These are phyloP conservation scores for Botrytis medusae DNA, from an alignment of 2,329 filamentous ascomycete species.

Conservation along the genomic window DNA sequence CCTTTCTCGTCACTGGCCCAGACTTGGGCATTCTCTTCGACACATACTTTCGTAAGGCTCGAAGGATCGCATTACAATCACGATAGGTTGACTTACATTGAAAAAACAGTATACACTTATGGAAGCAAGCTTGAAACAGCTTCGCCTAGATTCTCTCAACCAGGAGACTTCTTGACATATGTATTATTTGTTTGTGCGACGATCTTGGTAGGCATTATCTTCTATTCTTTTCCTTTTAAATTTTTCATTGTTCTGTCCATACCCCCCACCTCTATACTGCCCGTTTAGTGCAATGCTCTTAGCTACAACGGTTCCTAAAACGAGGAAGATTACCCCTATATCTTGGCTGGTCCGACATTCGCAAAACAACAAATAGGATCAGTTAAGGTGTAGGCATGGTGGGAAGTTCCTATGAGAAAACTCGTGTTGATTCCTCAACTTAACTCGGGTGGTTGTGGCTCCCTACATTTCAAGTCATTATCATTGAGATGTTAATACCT, in stretches of 20 bases:
- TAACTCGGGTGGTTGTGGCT: slow-evolving; percentile 41
- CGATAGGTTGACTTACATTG: slow-evolving; percentile 24
- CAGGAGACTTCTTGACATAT: slow-evolving; percentile 68
- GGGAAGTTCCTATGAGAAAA: slow-evolving; percentile 54
- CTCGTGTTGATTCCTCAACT: slow-evolving; percentile 44
- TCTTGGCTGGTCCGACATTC: slow-evolving; percentile 53
- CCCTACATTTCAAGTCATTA: slow-evolving; percentile 39
- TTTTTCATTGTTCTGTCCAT: slow-evolving; percentile 24
- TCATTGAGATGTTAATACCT: slow-evolving; percentile 25
- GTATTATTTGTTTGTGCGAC: slow-evolving; percentile 59
- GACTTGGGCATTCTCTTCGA: slow-evolving; percentile 58
- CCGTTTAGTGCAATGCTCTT: slow-evolving; percentile 51
- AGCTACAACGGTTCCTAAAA: slow-evolving; percentile 60
- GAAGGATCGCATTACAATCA: slow-evolving; percentile 25
- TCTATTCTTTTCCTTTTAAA: slow-evolving; percentile 26
- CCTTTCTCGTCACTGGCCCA: slow-evolving; percentile 41
- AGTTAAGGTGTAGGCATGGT: slow-evolving; percentile 56
- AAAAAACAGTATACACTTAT: slow-evolving; percentile 61
- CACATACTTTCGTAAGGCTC: slow-evolving; percentile 62
- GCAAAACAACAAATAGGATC: slow-evolving; percentile 51
- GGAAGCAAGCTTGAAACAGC: slow-evolving; percentile 61
- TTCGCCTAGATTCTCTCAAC: slow-evolving; percentile 59
- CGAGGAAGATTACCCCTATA: slow-evolving; percentile 60
- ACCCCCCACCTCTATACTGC: slow-evolving; percentile 63
- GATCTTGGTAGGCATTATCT: slow-evolving; percentile 59